Evolutionary conservation across 2,329 filamentous ascomycete species (phyloP).

Genomic region (Fusarium sp.): DNA sequence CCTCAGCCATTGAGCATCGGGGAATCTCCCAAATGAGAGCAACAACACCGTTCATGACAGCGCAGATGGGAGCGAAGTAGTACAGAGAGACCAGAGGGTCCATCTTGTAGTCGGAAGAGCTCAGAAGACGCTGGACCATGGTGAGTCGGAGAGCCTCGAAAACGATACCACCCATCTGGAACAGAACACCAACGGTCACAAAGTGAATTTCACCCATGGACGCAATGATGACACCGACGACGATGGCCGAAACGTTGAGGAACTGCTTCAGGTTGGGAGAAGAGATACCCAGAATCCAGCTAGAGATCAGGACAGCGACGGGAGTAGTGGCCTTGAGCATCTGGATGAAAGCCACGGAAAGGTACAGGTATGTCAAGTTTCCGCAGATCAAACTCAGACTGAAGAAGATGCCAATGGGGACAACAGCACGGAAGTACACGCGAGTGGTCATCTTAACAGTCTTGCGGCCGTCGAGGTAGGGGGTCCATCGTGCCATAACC

Average conservation of each 20-base stretch:
- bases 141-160: constrained; percentile 87
- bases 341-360: constrained; percentile 97
- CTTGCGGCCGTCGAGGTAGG: constrained; percentile 91
- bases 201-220: constrained; percentile 97
- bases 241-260: constrained; percentile 93
- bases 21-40: constrained; percentile 82
- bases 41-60: constrained; percentile 81
- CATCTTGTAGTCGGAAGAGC: constrained; percentile 90
- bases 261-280: constrained; percentile 88
- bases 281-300: constrained; percentile 88
- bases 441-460: constrained; percentile 97
- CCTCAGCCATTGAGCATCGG: constrained; percentile 74
- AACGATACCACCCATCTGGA: constrained; percentile 81
- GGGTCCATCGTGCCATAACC: constrained; percentile 89
- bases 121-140: constrained; percentile 86
- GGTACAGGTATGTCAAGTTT: constrained; percentile 94
- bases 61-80: constrained; percentile 90
- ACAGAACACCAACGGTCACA: constrained; percentile 81
- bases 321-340: constrained; percentile 99
- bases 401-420: constrained; percentile 96
- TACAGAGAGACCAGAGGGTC: constrained; percentile 89
- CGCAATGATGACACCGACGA: constrained; percentile 93
- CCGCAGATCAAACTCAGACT: constrained; percentile 95
- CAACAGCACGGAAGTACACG: constrained; percentile 92
- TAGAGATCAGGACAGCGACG: constrained; percentile 89